Percentiles rank a stretch among this genome's conserved stretches.
Evolutionary conservation across 2,329 filamentous ascomycete species (phyloP).

Genomic region (Colletotrichum lindemuthianum): DNA sequence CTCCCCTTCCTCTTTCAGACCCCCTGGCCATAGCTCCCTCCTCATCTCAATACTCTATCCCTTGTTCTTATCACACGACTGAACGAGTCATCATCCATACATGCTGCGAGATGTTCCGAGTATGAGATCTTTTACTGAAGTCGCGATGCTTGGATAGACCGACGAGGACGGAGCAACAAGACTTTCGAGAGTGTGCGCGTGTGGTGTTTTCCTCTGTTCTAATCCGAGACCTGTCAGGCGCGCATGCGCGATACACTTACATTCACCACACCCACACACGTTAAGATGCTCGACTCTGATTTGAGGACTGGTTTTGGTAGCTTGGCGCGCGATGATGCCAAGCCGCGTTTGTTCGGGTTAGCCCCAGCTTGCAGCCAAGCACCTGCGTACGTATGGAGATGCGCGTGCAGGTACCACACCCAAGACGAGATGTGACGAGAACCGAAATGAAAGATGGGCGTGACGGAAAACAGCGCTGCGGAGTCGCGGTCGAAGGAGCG

Average conservation of each 20-base stretch:
- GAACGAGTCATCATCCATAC: slow-evolving; percentile 21
- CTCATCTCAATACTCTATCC: slow-evolving; percentile 8
- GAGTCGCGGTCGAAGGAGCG: slow-evolving; percentile 13
- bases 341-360: slow-evolving; percentile 23
- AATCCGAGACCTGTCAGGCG: no score
- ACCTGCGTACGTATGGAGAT: slow-evolving; percentile 5
- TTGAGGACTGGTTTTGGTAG: not conserved
- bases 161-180: no score
- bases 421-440: not conserved
- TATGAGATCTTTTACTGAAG: not conserved
- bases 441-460: slow-evolving; percentile 1
- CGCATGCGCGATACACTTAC: no score
- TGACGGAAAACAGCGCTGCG: slow-evolving; percentile 27
- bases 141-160: no score
- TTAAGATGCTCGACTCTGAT: not conserved
- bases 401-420: slow-evolving; percentile 17
- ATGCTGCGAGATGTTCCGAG: not conserved
- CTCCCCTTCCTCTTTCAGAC: slow-evolving; percentile 20
- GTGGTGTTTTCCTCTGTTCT: not conserved
- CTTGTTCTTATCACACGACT: slow-evolving; percentile 13
- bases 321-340: slow-evolving; percentile 20
- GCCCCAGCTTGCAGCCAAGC: slow-evolving; percentile 6
- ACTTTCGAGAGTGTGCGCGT: slow-evolving; percentile 4
- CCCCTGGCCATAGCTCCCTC: not conserved
- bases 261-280: not conserved